Conservation (phyloP, 768 basidiomycete species). For the Phanerodontia chrysosporium region DNA sequence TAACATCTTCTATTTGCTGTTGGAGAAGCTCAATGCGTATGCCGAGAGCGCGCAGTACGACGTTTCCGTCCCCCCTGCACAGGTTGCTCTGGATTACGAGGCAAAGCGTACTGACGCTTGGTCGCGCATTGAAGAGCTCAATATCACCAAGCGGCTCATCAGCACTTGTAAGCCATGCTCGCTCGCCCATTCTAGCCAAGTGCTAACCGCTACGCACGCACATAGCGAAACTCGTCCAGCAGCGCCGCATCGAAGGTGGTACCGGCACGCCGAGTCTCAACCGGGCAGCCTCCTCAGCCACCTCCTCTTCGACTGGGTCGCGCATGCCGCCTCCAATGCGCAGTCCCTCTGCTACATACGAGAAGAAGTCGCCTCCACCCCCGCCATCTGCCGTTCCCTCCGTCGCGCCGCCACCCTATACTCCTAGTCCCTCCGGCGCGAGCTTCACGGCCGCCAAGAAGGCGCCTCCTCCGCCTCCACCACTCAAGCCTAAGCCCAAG, state of each 20-base stretch:
- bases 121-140: conserved; percentile 71
- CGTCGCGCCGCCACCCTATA: conserved; percentile 37
- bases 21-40: conserved; percentile 91
- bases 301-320: conserved; percentile 20
- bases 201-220: not conserved
- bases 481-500: conserved; percentile 85
- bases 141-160: conserved; percentile 77
- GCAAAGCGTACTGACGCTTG: conserved; percentile 79
- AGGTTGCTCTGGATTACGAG: conserved; percentile 77
- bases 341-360: conserved; percentile 34
- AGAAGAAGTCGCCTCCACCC: conserved; percentile 41
- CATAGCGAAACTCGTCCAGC: conserved; percentile 66
- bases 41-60: conserved; percentile 70
- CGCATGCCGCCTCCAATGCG: conserved; percentile 19
- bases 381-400: conserved; percentile 22
- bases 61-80: conserved; percentile 53
- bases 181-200: not conserved
- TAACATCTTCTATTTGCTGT: conserved; percentile 89
- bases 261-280: conserved; percentile 1
- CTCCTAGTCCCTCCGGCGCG: conserved; percentile 23
- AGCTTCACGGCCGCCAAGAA: conserved; percentile 54
- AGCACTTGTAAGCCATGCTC: conserved; percentile 67
- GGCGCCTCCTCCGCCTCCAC: conserved; percentile 89
- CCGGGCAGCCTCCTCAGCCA: conserved; percentile 18
- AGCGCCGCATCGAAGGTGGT: conserved; percentile 34